Evolutionary conservation across 1,284 basidiomycete species (phyloP).

Genomic region (Phellopilus nigrolimitatus): DNA sequence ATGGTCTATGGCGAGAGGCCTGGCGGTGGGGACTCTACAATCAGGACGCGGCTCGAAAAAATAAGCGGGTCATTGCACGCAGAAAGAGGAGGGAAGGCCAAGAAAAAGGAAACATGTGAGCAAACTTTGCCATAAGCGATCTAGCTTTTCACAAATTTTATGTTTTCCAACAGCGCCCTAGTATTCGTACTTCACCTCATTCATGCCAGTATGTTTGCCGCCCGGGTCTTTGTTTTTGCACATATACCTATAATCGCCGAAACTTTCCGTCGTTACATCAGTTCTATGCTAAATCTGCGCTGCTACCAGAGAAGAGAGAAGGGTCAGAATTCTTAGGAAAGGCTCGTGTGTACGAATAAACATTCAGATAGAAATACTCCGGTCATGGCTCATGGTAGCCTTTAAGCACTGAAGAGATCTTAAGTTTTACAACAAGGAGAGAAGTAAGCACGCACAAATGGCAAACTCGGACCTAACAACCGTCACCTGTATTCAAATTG

Average conservation of each 20-base stretch:
- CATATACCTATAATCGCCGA: too few relatives aligned
- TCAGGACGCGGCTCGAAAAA: constrained; percentile 14
- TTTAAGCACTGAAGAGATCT: neutral
- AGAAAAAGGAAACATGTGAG: neutral
- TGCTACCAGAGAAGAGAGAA: too few relatives aligned
- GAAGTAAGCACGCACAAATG: constrained; percentile 5
- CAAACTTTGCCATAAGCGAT: neutral
- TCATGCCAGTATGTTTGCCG: too few relatives aligned
- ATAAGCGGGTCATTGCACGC: constrained; percentile 1
- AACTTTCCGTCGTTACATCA: neutral
- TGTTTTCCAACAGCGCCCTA: too few relatives aligned
- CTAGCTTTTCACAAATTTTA: neutral
- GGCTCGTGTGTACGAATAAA: neutral
- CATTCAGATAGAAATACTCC: neutral
- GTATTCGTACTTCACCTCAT: too few relatives aligned
- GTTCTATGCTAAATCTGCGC: too few relatives aligned
- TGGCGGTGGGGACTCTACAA: constrained; percentile 15
- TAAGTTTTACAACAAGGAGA: neutral
- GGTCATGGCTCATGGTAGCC: neutral
- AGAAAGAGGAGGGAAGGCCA: neutral
- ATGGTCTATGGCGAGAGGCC: constrained; percentile 24
- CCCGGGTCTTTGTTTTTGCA: too few relatives aligned
- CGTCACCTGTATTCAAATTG: neutral
- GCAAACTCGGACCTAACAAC: constrained; percentile 5
- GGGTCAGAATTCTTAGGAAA: too few relatives aligned